phyloP scores from a whole-genome alignment of 202 grass and related monocot genomes.

The Miscanthus sacchariflorus region DNA sequence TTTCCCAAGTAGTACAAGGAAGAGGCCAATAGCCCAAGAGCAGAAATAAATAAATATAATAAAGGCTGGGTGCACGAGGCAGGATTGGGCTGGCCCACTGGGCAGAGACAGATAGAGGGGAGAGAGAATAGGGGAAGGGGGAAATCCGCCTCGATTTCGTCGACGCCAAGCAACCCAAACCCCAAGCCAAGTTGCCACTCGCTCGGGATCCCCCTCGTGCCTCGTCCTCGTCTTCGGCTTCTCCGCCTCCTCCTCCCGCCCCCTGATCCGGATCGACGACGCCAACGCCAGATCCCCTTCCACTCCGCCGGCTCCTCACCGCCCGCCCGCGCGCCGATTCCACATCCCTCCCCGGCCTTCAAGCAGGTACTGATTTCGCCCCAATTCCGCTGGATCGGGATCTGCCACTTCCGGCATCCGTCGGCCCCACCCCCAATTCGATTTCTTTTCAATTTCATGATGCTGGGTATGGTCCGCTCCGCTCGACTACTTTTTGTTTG shows the following conservation, averaged over 20 bases:
- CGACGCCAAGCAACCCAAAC: conserved; percentile 1
- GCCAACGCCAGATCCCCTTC: not conserved
- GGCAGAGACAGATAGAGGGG: not conserved
- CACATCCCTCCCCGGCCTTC: conserved; percentile 6
- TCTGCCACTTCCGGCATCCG: not conserved
- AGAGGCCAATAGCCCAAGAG: no score
- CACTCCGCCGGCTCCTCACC: not conserved
- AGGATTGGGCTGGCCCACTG: not conserved
- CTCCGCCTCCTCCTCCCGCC: not conserved
- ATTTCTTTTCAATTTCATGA: not conserved
- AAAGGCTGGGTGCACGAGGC: no score
- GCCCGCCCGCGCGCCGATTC: not conserved
- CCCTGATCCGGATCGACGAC: not conserved
- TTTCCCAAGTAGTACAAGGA: no score
- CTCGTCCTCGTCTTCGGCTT: no score
- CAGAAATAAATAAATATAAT: no score
- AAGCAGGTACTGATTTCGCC: not conserved
- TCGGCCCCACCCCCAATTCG: not conserved
- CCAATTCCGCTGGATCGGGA: conserved; percentile 13
- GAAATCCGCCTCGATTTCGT: conserved; percentile 11
- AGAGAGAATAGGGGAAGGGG: not conserved
- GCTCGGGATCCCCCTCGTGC: no score
- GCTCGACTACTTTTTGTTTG: no score
- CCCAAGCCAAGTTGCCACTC: no score
- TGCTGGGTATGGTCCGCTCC: no score